Evolutionary conservation across 768 basidiomycete species (phyloP), one percentile per base, ranked within the genome.

Genomic region (Lentinula lateritia): DNA sequence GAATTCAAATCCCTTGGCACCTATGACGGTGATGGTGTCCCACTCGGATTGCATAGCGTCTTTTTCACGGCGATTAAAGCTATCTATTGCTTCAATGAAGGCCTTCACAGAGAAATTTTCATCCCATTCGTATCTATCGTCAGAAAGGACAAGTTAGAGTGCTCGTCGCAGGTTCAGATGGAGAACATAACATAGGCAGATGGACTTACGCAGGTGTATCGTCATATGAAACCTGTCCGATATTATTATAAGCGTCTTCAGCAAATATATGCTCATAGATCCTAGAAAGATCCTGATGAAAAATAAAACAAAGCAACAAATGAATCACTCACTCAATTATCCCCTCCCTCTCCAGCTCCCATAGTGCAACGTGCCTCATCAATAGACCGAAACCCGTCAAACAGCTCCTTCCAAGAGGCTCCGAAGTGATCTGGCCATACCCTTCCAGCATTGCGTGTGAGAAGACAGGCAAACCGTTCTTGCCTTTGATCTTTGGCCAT

Each of bases 321-420:
- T 5, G 3, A n/a, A 28, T 6, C 23, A 45, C 56, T 34, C 12
- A 58, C 56, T 58, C 23, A 58, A 58, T 58, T 39, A 16, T 32
- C 28, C 56, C 56, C 12, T 42, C 56, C 1, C 6, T 23, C n/a
- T 57, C 63, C n/a, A 61, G 28, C 39, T 66, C 66, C 66, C 66
- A 66, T 4, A 65, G 28, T 1, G 62, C 64, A n/a, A 66, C 64
- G 54, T 65, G 64, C 10, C 66, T 61, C 64, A 67, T 63, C 2
- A 67, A 61, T 2, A 67, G 41, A 15, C 50, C 54, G 13, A 67
- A 63, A 7, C 62, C 60, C 1, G 64, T 64, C 20, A 67, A 45
- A 46, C 41, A 58, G 56, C 56, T 46, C 42, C 56, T 58, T 9
- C 56, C 42, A 4, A 58, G n/a, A 2, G 56, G 56, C 32, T 45